Evolutionary conservation across 352 stramenopile genomes (phyloP).

Genomic region (Pythium oligandrum): DNA sequence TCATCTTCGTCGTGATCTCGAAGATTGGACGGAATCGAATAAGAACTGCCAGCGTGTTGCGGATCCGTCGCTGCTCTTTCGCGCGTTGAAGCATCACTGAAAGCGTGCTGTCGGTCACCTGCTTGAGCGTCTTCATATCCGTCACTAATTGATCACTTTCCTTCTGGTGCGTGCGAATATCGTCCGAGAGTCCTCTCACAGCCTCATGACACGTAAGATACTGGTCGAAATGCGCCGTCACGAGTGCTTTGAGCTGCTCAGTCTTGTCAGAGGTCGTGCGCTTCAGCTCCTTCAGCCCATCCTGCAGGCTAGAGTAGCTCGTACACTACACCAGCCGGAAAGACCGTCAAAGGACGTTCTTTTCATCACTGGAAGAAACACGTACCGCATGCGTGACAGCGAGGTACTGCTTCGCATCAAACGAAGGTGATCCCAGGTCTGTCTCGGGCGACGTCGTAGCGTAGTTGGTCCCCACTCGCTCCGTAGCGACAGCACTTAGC

Average conservation of each 20-base stretch:
- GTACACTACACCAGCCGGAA: constrained; percentile 29
- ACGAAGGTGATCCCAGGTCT: constrained; percentile 53
- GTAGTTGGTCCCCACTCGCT: constrained; percentile 2
- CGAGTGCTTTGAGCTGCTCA: constrained; percentile 75
- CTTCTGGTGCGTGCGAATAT: constrained; percentile 54
- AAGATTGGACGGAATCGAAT: constrained; percentile 62
- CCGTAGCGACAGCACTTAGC: constrained; percentile 11
- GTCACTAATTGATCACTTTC: constrained; percentile 46
- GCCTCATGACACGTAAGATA: constrained; percentile 81
- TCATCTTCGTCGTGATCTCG: constrained; percentile 76
- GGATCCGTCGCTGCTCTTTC: constrained; percentile 72
- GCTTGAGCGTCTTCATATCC: constrained; percentile 54
- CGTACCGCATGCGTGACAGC: constrained; percentile 59
- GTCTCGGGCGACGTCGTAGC: constrained; percentile 23
- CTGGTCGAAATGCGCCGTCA: constrained; percentile 79
- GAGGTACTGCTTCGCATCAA: constrained; percentile 59
- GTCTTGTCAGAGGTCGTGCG: constrained; percentile 80
- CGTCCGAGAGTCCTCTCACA: constrained; percentile 52
- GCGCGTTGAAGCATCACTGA: constrained; percentile 73
- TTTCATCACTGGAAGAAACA: background rate
- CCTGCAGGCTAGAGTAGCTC: constrained; percentile 54
- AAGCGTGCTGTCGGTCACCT: constrained; percentile 58
- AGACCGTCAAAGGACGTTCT: background rate
- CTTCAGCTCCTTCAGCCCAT: constrained; percentile 60
- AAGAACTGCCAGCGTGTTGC: constrained; percentile 68